phyloP scores from a whole-genome alignment of 108 stramenopile genomes.

The Cyclotella cryptica region DNA sequence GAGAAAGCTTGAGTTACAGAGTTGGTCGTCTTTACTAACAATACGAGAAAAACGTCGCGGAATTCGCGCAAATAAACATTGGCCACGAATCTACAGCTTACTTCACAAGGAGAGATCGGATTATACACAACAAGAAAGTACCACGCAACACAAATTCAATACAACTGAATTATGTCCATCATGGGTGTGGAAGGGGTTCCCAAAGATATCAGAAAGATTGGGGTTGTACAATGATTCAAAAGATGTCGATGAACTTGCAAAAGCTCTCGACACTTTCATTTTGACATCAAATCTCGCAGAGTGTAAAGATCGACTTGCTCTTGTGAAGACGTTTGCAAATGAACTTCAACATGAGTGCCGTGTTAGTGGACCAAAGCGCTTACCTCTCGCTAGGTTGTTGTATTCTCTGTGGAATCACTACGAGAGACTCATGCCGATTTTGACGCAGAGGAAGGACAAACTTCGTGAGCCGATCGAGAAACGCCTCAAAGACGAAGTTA shows the following conservation, averaged over 20 bases:
- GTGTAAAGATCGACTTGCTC: slow-evolving; percentile 62
- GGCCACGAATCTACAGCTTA: slow-evolving; percentile 66
- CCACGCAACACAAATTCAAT: not conserved
- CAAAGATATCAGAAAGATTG: slow-evolving; percentile 26
- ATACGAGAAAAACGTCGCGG: slow-evolving; percentile 58
- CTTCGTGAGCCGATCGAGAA: slow-evolving; percentile 80
- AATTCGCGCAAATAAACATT: slow-evolving; percentile 62
- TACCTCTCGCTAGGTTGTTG: slow-evolving; percentile 59
- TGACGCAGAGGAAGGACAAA: slow-evolving; percentile 43
- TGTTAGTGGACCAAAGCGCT: slow-evolving; percentile 25
- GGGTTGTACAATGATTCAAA: slow-evolving; percentile 32
- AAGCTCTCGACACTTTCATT: slow-evolving; percentile 83
- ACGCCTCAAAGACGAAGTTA: slow-evolving; percentile 91
- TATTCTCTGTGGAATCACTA: slow-evolving; percentile 81
- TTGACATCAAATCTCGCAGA: slow-evolving; percentile 82
- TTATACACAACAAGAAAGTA: not conserved
- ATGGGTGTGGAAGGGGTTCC: slow-evolving; percentile 82
- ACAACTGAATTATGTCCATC: slow-evolving; percentile 37
- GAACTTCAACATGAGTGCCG: slow-evolving; percentile 49
- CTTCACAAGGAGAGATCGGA: slow-evolving; percentile 30
- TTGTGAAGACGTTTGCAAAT: slow-evolving; percentile 65
- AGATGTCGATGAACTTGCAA: slow-evolving; percentile 61
- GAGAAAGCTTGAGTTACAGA: slow-evolving; percentile 93
- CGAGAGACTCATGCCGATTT: slow-evolving; percentile 59
- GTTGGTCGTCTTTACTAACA: slow-evolving; percentile 83